Base-by-base conservation (phyloP, 1,139 yeast species). In the Geotrichum klebahnii region DNA sequence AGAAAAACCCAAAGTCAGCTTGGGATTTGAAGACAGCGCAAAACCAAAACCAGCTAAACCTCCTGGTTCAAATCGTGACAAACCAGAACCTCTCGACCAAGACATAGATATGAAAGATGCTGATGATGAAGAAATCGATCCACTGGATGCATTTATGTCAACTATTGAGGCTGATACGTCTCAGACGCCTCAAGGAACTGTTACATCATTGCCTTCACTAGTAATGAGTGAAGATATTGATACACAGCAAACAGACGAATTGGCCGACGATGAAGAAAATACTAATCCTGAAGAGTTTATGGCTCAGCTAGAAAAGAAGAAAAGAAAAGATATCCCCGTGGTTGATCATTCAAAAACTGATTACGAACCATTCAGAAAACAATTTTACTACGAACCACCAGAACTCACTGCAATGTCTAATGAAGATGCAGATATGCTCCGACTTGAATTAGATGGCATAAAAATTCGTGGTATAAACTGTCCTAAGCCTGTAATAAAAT, bases 401-500 rank as follows among this genome's bases (percentile, higher is more conserved):
- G 82, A 81, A 42, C 61, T 83, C 1, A 63, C 67, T 20, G 59
- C 61, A 1, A 63, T 84, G 51, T 62, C 78, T 0, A 67, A 64
- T 0, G 78, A 75, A 31, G 87, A 84, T 44, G 78, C 82, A 1
- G 75, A 71, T 2, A 72, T 73, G 19, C 59, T 82, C n/a, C 65
- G 94, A 44, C 59, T 75, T 10, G 72, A 75, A 29, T 61, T 81
- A 46, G 90, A 82, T 54, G 87, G 84, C 2, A 79, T 86, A 28
- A 76, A 73, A 50, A 79, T 84, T 1, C 70, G 77, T 23, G 95
- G 95, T 0, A 55, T 63, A 0, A 64, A 74, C 46, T 75, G 80
- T 42, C 84, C 88, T 0, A 72, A 74, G 32, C 97, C 97, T 0
- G 78, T 89, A 0, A 61, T 74, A 36, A 77, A 79, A 53, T 92